phyloP scores from a whole-genome alignment of 202 grass and related monocot species.

The Dendrocalamus latiflorus region DNA sequence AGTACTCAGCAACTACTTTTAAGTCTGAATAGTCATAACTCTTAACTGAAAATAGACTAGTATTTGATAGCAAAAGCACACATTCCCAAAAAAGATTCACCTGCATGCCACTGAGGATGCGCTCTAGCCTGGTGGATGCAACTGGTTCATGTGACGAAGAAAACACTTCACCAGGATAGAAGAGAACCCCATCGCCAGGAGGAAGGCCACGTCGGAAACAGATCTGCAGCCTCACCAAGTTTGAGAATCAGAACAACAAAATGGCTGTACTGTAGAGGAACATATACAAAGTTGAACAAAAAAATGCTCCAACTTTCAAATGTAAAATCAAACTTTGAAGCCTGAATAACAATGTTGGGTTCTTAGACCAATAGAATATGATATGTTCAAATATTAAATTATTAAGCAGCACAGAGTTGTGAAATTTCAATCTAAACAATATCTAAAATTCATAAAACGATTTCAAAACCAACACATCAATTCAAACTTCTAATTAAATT shows the following conservation, averaged over 20 bases:
- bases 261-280: neutral
- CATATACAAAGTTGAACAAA: conserved; percentile 10
- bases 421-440: neutral
- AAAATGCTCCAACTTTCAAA: neutral
- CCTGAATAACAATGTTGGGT: neutral
- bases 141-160: conserved; percentile 86
- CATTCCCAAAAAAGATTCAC: conserved; percentile 31
- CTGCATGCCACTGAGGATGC: conserved; percentile 98
- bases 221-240: conserved; percentile 42
- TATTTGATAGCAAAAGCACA: neutral
- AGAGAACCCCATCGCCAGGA: conserved; percentile 87
- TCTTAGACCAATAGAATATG: neutral
- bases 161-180: conserved; percentile 96
- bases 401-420: neutral
- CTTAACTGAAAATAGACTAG: neutral
- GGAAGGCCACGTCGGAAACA: conserved; percentile 90
- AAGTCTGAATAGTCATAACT: too few species aligned
- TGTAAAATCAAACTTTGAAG: neutral
- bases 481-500: neutral
- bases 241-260: neutral
- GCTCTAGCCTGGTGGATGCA: conserved; percentile 78
- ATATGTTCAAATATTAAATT: neutral
- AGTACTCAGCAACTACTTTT: neutral
- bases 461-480: neutral
- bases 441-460: neutral